Evolutionary conservation across 2,329 filamentous ascomycete genomes (phyloP).

Genomic region (Clonostachys rhizophaga): DNA sequence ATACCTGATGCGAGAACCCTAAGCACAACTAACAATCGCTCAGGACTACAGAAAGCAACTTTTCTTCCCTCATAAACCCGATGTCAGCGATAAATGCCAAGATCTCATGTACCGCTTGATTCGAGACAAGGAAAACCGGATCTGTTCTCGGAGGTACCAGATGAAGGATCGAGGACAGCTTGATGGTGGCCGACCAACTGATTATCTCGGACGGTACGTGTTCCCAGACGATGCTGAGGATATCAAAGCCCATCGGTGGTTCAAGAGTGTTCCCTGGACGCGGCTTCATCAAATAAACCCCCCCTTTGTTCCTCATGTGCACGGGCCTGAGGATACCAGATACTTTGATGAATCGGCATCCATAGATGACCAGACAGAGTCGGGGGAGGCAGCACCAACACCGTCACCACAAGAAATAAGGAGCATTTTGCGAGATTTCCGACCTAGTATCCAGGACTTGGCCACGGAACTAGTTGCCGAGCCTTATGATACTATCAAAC

Average conservation of each 20-base stretch:
- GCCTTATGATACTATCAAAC: slow-evolving; percentile 41
- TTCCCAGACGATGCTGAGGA: slow-evolving; percentile 82
- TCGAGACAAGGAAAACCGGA: slow-evolving; percentile 67
- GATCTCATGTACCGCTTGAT: slow-evolving; percentile 72
- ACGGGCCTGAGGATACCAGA: slow-evolving; percentile 66
- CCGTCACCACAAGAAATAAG: slow-evolving; percentile 21
- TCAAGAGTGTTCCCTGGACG: slow-evolving; percentile 74
- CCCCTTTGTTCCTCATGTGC: slow-evolving; percentile 75
- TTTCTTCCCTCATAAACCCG: slow-evolving; percentile 61
- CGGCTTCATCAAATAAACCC: slow-evolving; percentile 65
- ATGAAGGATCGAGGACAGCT: slow-evolving; percentile 49
- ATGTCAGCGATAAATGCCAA: slow-evolving; percentile 66
- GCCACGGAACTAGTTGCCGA: slow-evolving; percentile 37
- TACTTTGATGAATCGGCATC: slow-evolving; percentile 86
- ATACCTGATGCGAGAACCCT: not conserved
- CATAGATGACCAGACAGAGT: slow-evolving; percentile 59
- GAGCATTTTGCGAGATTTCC: slow-evolving; percentile 28
- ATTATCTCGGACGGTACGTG: slow-evolving; percentile 54
- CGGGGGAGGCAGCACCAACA: slow-evolving; percentile 21
- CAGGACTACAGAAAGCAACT: slow-evolving; percentile 70
- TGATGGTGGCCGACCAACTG: slow-evolving; percentile 10
- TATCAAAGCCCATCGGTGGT: slow-evolving; percentile 87
- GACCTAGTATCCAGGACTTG: slow-evolving; percentile 31
- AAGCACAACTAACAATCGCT: slow-evolving; percentile 3
- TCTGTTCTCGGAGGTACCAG: slow-evolving; percentile 73